Percentiles rank a stretch among this genome's conserved stretches.
Evolutionary conservation across 2,329 filamentous ascomycete genomes (phyloP).

Genomic region (Apiospora saccharicola): DNA sequence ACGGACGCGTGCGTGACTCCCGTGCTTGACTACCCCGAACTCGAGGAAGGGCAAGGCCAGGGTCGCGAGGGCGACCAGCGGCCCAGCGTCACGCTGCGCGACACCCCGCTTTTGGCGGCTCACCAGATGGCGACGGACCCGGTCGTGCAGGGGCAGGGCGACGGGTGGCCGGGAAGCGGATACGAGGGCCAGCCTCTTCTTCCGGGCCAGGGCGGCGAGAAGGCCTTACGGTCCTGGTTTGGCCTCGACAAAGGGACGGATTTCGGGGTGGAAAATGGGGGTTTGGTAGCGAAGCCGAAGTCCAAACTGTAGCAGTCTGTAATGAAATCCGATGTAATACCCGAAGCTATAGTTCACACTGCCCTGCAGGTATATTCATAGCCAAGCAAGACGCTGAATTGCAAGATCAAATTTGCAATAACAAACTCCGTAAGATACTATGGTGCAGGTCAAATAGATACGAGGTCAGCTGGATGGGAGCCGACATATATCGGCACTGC

Average conservation of each 20-base stretch:
- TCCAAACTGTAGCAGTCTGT: conserved; percentile 48
- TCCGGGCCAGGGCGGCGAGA: conserved; percentile 77
- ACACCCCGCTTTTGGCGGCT: conserved; percentile 73
- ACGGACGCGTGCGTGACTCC: conserved; percentile 93
- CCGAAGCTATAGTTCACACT: background rate
- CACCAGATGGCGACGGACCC: conserved; percentile 51
- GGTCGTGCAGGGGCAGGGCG: conserved; percentile 66
- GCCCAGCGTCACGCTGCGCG: conserved; percentile 71
- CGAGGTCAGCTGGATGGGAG: too few species aligned
- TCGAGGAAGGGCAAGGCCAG: conserved; percentile 42
- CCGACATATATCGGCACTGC: too few species aligned
- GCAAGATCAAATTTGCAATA: background rate
- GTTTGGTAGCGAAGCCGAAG: conserved; percentile 60
- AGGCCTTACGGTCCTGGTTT: conserved; percentile 73
- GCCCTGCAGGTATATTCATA: background rate
- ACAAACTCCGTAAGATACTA: background rate
- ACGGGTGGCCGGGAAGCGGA: conserved; percentile 69
- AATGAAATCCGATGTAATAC: background rate
- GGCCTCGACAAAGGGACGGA: conserved; percentile 78
- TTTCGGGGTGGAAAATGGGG: conserved; percentile 71
- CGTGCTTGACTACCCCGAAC: conserved; percentile 72
- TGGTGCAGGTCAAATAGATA: too few species aligned
- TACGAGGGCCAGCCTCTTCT: conserved; percentile 68
- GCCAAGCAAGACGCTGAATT: background rate
- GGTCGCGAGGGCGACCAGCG: conserved; percentile 72